phyloP scores from a whole-genome alignment of 192 early-diverging fungal genomes.

The Gryganskiella cystojenkinii region DNA sequence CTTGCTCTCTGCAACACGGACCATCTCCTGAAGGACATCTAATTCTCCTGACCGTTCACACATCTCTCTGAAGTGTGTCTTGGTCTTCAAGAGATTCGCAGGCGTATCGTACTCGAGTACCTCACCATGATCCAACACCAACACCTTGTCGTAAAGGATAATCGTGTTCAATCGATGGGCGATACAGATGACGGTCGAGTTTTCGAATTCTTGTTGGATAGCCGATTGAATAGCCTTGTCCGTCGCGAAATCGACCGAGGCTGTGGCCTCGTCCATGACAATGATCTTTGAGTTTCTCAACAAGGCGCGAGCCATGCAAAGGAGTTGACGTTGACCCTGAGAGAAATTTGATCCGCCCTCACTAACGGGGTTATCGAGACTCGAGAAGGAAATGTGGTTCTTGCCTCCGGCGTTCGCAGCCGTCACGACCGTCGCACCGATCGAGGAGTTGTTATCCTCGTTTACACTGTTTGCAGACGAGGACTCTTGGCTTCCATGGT shows the following conservation, averaged over 20 bases:
- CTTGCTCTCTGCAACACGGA: conserved; percentile 29
- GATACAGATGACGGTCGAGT: conserved; percentile 84
- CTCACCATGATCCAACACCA: conserved; percentile 79
- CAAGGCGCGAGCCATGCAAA: conserved; percentile 83
- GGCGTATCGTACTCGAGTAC: conserved; percentile 89
- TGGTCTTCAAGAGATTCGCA: conserved; percentile 64
- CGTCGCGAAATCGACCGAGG: conserved; percentile 85
- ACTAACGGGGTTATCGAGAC: conserved; percentile 61
- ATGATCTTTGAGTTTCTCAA: conserved; percentile 71
- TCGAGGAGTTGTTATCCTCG: conserved; percentile 11
- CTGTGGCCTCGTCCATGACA: conserved; percentile 91
- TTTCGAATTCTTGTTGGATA: conserved; percentile 77
- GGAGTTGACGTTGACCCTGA: conserved; percentile 85
- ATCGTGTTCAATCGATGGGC: conserved; percentile 87
- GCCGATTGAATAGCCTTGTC: conserved; percentile 87
- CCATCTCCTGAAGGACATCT: conserved; percentile 70
- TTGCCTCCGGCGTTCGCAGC: conserved; percentile 7
- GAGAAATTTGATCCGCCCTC: conserved; percentile 83
- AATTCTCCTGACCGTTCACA: conserved; percentile 86
- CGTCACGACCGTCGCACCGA: not conserved
- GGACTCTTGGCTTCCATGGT: conserved; percentile 10
- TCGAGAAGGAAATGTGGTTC: conserved; percentile 55
- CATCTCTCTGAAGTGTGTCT: conserved; percentile 80
- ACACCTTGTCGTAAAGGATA: conserved; percentile 72
- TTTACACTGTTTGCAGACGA: conserved; percentile 21